Base-by-base conservation (phyloP, 768 basidiomycete species). In the Lepiota subincarnata region DNA sequence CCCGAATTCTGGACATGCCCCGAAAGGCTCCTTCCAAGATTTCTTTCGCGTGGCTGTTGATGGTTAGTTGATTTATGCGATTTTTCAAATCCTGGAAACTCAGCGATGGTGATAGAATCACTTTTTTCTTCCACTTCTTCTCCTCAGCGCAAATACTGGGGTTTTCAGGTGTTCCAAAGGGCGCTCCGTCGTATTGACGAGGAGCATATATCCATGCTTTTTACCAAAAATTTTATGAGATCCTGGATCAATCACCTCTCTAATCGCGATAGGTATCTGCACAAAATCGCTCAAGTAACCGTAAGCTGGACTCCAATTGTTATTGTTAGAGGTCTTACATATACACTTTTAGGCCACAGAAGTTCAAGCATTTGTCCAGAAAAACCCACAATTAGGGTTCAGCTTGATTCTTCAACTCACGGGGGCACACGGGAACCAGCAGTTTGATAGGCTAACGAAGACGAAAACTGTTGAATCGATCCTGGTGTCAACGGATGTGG, bases 161-260 rank as follows among this genome's bases (percentile, higher is more conserved):
- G 94, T n/a, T 96, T 98, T 72, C 86, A 88, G 60, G 80, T 96
- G 16, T 90, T 98, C 70, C 82, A 86, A 62, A 87, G 82, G 58
- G 84, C 92, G 6, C 72, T 97, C 38, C 78, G 81, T 13, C 83
- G 84, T 35, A 78, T 91, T 26, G 73, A 78, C 13, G 68, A 81
- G 14, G 70, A 79, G 41, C 86, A 82, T 49, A 75, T 96, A 60
- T 87, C 91, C 0, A 85, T 92, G 79, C 74, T 98, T 31, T 94
- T 99, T 67, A 95, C 91, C 16, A 87, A 87, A 62, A 94, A 97
- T 66, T 90, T 97, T 63, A 94, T 98, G 89, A 86, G 93, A 35
- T 87, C 87, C 35, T 96, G 95, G 92, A 95, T 96, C 55, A 96
- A 96, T 65, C 94, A 98, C 67, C 77, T 99, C 18, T 89, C 92